Percentiles rank a stretch among this genome's conserved stretches.
Conservation (phyloP, 768 basidiomycete species). For the Aureoboletus auriporus region DNA sequence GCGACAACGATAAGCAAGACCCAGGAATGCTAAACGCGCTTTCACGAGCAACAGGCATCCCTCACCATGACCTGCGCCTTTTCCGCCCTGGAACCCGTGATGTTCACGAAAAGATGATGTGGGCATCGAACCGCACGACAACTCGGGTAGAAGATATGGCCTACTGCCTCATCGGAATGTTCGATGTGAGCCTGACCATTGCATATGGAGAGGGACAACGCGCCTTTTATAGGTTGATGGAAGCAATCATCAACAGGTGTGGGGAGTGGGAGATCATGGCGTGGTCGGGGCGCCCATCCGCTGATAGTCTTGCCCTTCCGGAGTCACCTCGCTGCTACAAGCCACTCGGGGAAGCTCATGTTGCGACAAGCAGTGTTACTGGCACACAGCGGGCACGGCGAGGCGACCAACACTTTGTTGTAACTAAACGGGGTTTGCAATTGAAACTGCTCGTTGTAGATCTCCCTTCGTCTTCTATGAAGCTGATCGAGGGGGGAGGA, state of each 20-base stretch:
- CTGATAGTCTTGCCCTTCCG: slow-evolving; percentile 27
- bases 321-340: slow-evolving; percentile 30
- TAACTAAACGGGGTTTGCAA: slow-evolving; percentile 32
- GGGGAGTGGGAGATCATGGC: slow-evolving; percentile 33
- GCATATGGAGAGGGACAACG: slow-evolving; percentile 34
- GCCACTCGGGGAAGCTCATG: slow-evolving; percentile 8
- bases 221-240: slow-evolving; percentile 29
- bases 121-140: slow-evolving; percentile 32
- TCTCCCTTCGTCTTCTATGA: slow-evolving; percentile 15
- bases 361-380: neutral
- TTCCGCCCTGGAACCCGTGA: slow-evolving; percentile 24
- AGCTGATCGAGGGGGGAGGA: slow-evolving; percentile 16
- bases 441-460: slow-evolving; percentile 21
- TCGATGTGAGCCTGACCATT: slow-evolving; percentile 31
- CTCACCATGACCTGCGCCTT: slow-evolving; percentile 18
- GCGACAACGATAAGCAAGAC: slow-evolving; percentile 28
- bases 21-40: slow-evolving; percentile 17
- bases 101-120: slow-evolving; percentile 30
- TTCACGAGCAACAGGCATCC: slow-evolving; percentile 25
- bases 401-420: slow-evolving; percentile 25
- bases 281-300: slow-evolving; percentile 25
- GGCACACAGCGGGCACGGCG: slow-evolving; percentile 13
- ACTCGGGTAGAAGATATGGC: slow-evolving; percentile 32
- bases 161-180: slow-evolving; percentile 31
- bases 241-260: slow-evolving; percentile 24